Conservation (phyloP, 2,329 filamentous ascomycete genomes). For the Capronia americana region DNA sequence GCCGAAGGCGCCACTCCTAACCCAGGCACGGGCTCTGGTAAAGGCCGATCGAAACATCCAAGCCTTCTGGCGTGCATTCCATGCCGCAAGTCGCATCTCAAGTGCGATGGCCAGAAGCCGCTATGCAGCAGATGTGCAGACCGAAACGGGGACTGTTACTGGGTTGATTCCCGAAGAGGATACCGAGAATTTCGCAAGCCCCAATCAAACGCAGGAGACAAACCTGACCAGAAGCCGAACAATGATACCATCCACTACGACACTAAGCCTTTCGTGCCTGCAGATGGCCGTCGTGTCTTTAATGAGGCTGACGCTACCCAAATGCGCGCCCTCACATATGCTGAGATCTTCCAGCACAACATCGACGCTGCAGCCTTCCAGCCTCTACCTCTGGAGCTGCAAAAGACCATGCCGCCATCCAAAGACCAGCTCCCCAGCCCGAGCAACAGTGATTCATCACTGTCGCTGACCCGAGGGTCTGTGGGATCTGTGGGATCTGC, state of each 20-base stretch:
- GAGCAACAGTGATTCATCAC: slow-evolving; percentile 34
- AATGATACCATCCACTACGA: slow-evolving; percentile 26
- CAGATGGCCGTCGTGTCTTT: slow-evolving; percentile 14
- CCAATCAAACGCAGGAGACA: slow-evolving; percentile 24
- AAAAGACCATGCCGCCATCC: slow-evolving; percentile 11
- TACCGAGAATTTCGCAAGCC: slow-evolving; percentile 38
- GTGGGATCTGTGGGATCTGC: background rate
- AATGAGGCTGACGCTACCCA: slow-evolving; percentile 36
- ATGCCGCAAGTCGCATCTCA: slow-evolving; percentile 69
- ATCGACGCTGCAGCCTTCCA: slow-evolving; percentile 36
- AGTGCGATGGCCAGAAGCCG: slow-evolving; percentile 74
- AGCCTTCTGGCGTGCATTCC: slow-evolving; percentile 54
- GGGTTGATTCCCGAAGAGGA: slow-evolving; percentile 37
- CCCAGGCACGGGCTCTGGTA: slow-evolving; percentile 18
- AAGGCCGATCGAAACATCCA: slow-evolving; percentile 40
- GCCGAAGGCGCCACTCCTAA: slow-evolving; percentile 10
- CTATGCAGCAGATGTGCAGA: slow-evolving; percentile 69
- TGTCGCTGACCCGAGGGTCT: slow-evolving; percentile 25
- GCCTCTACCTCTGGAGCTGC: slow-evolving; percentile 35
- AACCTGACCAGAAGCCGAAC: slow-evolving; percentile 15
- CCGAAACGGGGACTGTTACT: slow-evolving; percentile 65
- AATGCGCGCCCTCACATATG: slow-evolving; percentile 29
- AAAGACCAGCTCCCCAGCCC: slow-evolving; percentile 20
- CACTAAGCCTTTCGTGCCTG: slow-evolving; percentile 25
- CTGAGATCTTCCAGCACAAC: slow-evolving; percentile 35